Base-by-base conservation (phyloP, 106 monocot species). In the Platanthera guangdongensis region DNA sequence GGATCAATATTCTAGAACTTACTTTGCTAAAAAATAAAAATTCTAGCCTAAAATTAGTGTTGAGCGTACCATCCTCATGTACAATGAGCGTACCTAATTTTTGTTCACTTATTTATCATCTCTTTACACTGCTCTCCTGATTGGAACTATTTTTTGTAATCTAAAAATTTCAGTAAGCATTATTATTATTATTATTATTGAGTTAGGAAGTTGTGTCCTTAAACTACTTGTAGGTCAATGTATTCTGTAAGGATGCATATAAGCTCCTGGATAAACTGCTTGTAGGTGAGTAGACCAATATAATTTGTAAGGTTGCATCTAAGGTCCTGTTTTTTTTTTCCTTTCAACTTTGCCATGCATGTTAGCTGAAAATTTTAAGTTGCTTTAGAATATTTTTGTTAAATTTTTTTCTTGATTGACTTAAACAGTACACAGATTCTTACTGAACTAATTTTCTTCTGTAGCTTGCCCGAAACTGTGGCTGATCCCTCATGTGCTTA, bases 401-500 rank as follows among this genome's bases (percentile, higher is more conserved):
- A 68, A 52, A n/a, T 18, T 39, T 50, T 62, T 65, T 65, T 65
- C 65, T 62, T 14, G 10, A 73, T 51, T 50, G 19, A 68, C 60
- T 49, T 69, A 12, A 12, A n/a, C 52, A 30, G 32, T 2, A 8
- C 47, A 9, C 81, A 16, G 49, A 72, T 19, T 77, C n/a, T 69
- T 47, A 47, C 30, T 64, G 18, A 12, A 13, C 19, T 50, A 32
- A 51, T 62, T 75, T 55, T 74, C 49, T 72, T 80, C 76, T 82
- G 50, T 68, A 94, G 97, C 91, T 69, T 99, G 97, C 52, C 88
- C 97, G 67, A 47, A n/a, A 46, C 74, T 99, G 78, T 86, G 50
- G 81, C 88, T 81, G 50, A 53, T 94, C 71, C 91, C 91, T 76
- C 87, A 90, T 69, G 94, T 99, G 46, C 91, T 94, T 80, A 78